Evolutionary conservation across 1,139 yeast genomes (phyloP).

Genomic region (Hemisphaericaspora xylofermentans): DNA sequence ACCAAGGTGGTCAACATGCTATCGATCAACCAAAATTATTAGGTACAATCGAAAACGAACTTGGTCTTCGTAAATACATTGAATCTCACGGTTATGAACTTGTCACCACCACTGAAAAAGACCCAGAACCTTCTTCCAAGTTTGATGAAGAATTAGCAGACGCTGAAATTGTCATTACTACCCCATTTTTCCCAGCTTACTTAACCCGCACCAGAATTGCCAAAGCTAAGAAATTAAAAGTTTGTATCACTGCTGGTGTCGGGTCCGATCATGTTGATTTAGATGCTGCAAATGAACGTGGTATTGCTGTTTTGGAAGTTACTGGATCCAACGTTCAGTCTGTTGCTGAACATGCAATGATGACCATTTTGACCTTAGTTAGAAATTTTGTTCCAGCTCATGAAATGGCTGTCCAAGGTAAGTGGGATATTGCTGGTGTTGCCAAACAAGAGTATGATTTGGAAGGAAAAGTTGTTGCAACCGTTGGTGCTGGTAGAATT

Average conservation of each 20-base stretch:
- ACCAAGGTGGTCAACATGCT: constrained; percentile 59
- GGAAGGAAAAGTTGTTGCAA: constrained; percentile 73
- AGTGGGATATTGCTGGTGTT: constrained; percentile 78
- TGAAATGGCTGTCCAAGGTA: constrained; percentile 57
- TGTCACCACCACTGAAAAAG: constrained; percentile 67
- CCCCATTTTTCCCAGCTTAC: constrained; percentile 85
- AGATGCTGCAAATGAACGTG: constrained; percentile 63
- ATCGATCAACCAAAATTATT: constrained; percentile 57
- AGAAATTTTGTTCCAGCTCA: constrained; percentile 82
- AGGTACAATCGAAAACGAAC: constrained; percentile 75
- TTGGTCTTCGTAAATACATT: constrained; percentile 66
- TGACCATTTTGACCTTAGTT: constrained; percentile 70
- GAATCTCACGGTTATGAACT: constrained; percentile 68
- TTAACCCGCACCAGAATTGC: constrained; percentile 63
- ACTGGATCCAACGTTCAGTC: constrained; percentile 81
- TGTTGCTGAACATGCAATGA: constrained; percentile 78
- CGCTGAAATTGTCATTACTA: constrained; percentile 75
- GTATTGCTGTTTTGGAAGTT: constrained; percentile 71
- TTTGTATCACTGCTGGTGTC: constrained; percentile 79
- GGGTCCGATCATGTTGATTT: constrained; percentile 83
- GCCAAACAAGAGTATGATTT: constrained; percentile 74
- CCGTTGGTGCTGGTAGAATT: constrained; percentile 83
- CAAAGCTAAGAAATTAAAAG: constrained; percentile 71
- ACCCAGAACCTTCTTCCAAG: constrained; percentile 53
- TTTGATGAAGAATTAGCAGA: constrained; percentile 57